Evolutionary conservation across 176 grass and related monocot species (phyloP), one percentile per base, ranked within the genome.

Genomic region (Cocos nucifera): DNA sequence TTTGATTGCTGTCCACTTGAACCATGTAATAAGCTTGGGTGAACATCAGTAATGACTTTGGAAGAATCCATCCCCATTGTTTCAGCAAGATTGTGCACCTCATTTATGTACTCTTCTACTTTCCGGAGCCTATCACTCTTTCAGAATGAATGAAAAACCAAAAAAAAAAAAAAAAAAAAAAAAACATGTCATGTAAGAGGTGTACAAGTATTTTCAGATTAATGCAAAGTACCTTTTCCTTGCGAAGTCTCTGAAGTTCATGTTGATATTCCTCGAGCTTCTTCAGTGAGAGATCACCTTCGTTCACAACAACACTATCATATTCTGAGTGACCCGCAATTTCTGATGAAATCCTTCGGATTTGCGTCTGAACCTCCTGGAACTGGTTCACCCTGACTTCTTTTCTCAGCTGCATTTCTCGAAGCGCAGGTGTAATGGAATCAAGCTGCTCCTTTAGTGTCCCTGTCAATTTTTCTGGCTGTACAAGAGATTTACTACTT

Each of bases 401-500:
- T 79, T 82, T 96, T 49, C 83, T 83, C 61, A 87, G 81, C 58
- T 87, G 91, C 91, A 96, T 96, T 79, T 96, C 91, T 66, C 90
- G 83, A 69, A 96, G 83, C 50, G 91, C 86, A 35, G 91, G 91
- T 56, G 86, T 90, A 59, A 96, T 89, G 25, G 86, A 84, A 69
- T 90, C 77, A 22, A 96, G 83, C 86, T 96, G 83, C 83, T 90
- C 86, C 69, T 96, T 96, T 28, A 96, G 80, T 22, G 80, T 82
- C 14, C 83, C 91, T 24, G 62, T 69, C 81, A 90, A 71, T 84
- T 89, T 96, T 62, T 90, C 86, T 28, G 86, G 86, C 91, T 96
- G 80, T 25, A 15, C 50, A 44, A 44, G 35, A 44, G 8, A 44
- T 44, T 2, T 14, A 44, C 35, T 3, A 44, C 35, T 44, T 44